Evolutionary conservation across 345 rosid species (phyloP).

Genomic region (Sonneratia caseolaris): DNA sequence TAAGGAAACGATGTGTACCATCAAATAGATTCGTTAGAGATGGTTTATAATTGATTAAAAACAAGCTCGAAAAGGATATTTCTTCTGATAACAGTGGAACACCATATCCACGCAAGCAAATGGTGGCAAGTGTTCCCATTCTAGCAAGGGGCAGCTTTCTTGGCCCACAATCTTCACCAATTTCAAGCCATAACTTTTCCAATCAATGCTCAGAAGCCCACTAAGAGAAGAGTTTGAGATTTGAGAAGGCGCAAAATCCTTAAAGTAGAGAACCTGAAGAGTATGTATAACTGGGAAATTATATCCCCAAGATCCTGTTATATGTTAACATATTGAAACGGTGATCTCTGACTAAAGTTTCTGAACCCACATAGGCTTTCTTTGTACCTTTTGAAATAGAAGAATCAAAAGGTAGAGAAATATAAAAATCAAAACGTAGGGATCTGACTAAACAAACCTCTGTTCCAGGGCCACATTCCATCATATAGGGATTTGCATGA

Average conservation of each 20-base stretch:
- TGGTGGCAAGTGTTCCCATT: slow-evolving; percentile 67
- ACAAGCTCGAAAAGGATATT: slow-evolving; percentile 35
- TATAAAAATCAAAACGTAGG: background rate
- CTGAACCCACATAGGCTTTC: background rate
- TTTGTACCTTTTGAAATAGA: background rate
- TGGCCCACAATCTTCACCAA: slow-evolving; percentile 34
- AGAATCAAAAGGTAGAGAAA: too few relatives aligned
- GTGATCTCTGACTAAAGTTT: background rate
- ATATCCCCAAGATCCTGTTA: background rate
- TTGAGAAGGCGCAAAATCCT: slow-evolving; percentile 54
- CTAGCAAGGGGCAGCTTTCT: slow-evolving; percentile 34
- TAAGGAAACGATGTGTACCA: slow-evolving; percentile 22
- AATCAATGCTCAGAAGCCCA: slow-evolving; percentile 56
- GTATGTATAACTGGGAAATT: background rate
- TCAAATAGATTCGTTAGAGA: background rate
- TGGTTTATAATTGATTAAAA: background rate
- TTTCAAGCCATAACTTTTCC: slow-evolving; percentile 80
- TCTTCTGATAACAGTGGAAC: slow-evolving; percentile 57
- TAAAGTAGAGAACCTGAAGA: slow-evolving; percentile 62
- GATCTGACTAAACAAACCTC: slow-evolving; percentile 35
- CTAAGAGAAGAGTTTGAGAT: slow-evolving; percentile 35
- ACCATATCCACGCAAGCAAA: slow-evolving; percentile 39
- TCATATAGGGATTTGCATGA: slow-evolving; percentile 30
- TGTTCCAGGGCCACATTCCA: slow-evolving; percentile 38
- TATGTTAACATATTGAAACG: background rate